phyloP scores from a whole-genome alignment of 352 stramenopile species.

The Pythium aphanidermatum region DNA sequence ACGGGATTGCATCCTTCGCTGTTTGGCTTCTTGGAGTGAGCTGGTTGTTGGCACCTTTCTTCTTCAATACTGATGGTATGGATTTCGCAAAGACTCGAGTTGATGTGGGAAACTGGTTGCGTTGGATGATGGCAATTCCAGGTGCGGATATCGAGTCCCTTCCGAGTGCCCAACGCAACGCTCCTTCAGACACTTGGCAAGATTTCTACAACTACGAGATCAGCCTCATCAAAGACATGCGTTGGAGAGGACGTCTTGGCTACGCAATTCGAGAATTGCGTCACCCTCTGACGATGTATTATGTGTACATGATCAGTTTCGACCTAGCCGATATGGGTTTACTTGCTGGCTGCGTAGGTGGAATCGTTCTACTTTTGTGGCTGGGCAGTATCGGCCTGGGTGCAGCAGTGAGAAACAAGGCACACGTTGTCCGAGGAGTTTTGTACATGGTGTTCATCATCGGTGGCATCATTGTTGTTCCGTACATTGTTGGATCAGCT shows the following conservation, averaged over 20 bases:
- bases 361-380: constrained; percentile 57
- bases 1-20: constrained; percentile 83
- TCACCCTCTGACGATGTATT: constrained; percentile 80
- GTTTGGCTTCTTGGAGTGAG: constrained; percentile 77
- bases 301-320: constrained; percentile 72
- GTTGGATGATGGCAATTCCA: constrained; percentile 73
- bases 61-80: constrained; percentile 85
- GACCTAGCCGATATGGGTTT: constrained; percentile 56
- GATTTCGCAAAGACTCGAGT: constrained; percentile 83
- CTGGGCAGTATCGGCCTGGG: constrained; percentile 46
- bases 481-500: constrained; percentile 56
- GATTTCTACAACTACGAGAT: constrained; percentile 80
- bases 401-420: constrained; percentile 55
- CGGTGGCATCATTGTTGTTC: constrained; percentile 39
- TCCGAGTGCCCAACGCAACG: constrained; percentile 26
- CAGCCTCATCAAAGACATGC: constrained; percentile 53
- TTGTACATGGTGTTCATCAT: constrained; percentile 75
- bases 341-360: constrained; percentile 53
- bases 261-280: constrained; percentile 75
- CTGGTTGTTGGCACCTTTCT: constrained; percentile 78
- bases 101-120: constrained; percentile 76
- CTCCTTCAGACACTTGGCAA: constrained; percentile 55
- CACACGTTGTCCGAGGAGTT: constrained; percentile 36
- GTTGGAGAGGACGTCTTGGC: constrained; percentile 49
- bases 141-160: constrained; percentile 37